Percentiles rank a stretch among this genome's conserved stretches.
Conservation (phyloP, 148 eudicot species). For the Fagopyrum tataricum region DNA sequence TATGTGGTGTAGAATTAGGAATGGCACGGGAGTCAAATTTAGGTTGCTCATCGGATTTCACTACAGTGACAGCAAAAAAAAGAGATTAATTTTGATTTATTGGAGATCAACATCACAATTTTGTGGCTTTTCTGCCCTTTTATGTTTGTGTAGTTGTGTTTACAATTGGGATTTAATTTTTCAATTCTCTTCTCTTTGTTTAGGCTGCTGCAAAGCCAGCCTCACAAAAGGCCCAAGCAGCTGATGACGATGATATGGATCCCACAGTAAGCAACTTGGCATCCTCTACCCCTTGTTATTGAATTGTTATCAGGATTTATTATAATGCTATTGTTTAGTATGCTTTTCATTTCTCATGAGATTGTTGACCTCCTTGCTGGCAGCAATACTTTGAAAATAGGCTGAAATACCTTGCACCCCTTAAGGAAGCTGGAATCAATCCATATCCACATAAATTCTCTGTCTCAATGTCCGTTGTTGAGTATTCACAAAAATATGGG, state of each 20-base stretch:
- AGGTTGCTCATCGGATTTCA: neutral
- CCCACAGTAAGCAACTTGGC: conserved; percentile 33
- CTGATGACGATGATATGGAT: too few relatives aligned
- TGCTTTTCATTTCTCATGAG: neutral
- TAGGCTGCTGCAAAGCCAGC: conserved; percentile 42
- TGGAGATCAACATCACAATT: too few relatives aligned
- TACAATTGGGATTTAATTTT: too few relatives aligned
- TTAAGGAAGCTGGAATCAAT: conserved; percentile 60
- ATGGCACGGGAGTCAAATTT: neutral
- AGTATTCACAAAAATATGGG: conserved; percentile 50
- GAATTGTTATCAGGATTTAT: neutral
- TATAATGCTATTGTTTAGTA: neutral
- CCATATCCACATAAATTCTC: conserved; percentile 91
- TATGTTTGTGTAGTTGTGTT: neutral
- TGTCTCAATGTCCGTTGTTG: conserved; percentile 41
- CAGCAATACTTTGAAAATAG: conserved; percentile 87
- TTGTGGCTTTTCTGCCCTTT: neutral
- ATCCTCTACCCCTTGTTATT: neutral
- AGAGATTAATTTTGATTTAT: too few relatives aligned
- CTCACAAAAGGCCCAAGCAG: conserved; percentile 43
- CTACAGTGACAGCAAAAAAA: neutral
- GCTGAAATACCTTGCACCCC: conserved; percentile 53
- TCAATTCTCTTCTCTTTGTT: neutral
- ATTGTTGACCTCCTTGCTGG: conserved; percentile 10
- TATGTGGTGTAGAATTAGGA: neutral